These are phyloP conservation scores for Monilinia aucupariae DNA, from an alignment of 2,329 filamentous ascomycete species.

Conservation along the genomic window DNA sequence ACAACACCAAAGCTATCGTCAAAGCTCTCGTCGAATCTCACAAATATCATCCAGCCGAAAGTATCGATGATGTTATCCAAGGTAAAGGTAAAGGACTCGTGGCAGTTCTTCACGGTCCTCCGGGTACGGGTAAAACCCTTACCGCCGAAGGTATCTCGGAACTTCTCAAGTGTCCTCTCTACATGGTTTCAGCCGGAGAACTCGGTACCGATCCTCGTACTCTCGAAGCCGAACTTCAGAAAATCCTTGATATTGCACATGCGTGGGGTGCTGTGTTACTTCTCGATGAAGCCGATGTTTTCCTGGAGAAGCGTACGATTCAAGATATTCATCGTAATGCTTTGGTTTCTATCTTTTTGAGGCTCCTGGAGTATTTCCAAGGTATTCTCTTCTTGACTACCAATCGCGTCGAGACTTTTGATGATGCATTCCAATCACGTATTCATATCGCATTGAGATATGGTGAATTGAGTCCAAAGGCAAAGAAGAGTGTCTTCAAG, in stretches of 20 bases:
- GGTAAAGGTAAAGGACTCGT: constrained; percentile 86
- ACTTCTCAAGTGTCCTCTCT: constrained; percentile 72
- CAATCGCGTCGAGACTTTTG: constrained; percentile 81
- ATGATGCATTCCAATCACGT: constrained; percentile 82
- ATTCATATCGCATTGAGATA: constrained; percentile 84
- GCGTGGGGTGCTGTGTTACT: constrained; percentile 81
- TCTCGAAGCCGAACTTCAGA: constrained; percentile 72
- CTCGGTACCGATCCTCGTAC: constrained; percentile 70
- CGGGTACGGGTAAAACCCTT: constrained; percentile 82
- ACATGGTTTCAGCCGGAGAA: constrained; percentile 78
- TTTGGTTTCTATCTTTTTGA: constrained; percentile 80
- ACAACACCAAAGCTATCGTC: constrained; percentile 60
- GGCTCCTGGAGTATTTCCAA: constrained; percentile 85
- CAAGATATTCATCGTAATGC: constrained; percentile 82
- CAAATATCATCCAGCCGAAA: constrained; percentile 73
- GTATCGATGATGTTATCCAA: constrained; percentile 75
- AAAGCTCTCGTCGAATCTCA: constrained; percentile 79
- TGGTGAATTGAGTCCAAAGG: constrained; percentile 64
- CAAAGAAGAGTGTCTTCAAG: constrained; percentile 75
- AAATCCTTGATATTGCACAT: constrained; percentile 80
- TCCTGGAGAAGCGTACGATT: constrained; percentile 75
- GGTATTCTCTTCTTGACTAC: constrained; percentile 87
- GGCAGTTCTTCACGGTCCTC: constrained; percentile 73
- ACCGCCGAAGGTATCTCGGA: constrained; percentile 85
- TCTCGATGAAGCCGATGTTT: constrained; percentile 80